Conservation (phyloP, 176 grass and related monocot genomes). For the Melocanna baccifera region DNA sequence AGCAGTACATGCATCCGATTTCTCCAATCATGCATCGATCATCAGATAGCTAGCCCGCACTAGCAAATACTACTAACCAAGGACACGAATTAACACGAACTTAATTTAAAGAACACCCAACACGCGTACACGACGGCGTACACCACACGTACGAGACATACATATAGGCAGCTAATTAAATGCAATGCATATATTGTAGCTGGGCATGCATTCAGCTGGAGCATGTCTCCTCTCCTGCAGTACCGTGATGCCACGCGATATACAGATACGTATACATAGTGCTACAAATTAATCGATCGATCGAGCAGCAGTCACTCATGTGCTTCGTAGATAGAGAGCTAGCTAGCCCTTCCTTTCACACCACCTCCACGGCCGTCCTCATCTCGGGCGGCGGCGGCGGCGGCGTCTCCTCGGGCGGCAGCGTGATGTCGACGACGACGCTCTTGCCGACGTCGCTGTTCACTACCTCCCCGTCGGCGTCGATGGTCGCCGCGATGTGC, state of each 20-base stretch:
- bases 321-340: not conserved
- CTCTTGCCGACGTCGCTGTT: not conserved
- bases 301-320: slow-evolving; percentile 12
- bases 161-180: not conserved
- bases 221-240: slow-evolving; percentile 8
- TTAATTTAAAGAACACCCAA: not conserved
- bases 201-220: not conserved
- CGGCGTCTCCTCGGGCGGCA: not conserved
- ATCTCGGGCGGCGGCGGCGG: not conserved
- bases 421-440: slow-evolving; percentile 30
- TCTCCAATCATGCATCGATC: not conserved
- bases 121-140: not conserved
- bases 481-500: not conserved
- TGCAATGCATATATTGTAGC: not conserved
- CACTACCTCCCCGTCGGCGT: not conserved
- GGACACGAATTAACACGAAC: not conserved
- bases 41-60: not conserved
- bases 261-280: too few species aligned
- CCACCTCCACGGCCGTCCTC: slow-evolving; percentile 32
- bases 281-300: not conserved
- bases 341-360: not conserved
- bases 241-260: not conserved
- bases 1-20: not conserved
- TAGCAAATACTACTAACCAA: not conserved
- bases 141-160: not conserved